Percentiles rank a stretch among this genome's conserved stretches.
phyloP scores from a whole-genome alignment of 164 flowering plant species.

The Kalanchoe fedtschenkoi region DNA sequence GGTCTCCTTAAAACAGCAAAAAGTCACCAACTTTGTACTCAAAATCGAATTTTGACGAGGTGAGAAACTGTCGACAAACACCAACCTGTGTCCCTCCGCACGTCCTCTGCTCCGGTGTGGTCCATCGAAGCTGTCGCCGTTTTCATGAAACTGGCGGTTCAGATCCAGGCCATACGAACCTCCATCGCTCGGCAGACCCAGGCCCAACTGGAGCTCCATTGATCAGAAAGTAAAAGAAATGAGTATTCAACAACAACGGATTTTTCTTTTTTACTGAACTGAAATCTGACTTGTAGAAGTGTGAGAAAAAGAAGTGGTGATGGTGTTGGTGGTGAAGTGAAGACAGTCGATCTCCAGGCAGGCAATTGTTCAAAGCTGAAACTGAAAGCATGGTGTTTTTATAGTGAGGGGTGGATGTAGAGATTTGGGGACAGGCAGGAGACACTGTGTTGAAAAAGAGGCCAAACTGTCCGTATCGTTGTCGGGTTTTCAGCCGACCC shows the following conservation, averaged over 20 bases:
- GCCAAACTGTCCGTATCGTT: not conserved
- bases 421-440: not conserved
- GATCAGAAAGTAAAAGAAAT: not conserved
- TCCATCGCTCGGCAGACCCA: not conserved
- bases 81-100: not conserved
- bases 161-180: not conserved
- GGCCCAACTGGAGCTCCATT: slow-evolving; percentile 7
- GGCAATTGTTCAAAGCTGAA: not conserved
- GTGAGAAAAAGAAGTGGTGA: too few relatives aligned
- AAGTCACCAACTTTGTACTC: not conserved
- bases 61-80: not conserved
- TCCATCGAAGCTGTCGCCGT: not conserved
- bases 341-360: not conserved
- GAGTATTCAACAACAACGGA: too few relatives aligned
- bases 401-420: not conserved
- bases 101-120: not conserved
- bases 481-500: not conserved
- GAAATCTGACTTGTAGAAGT: not conserved
- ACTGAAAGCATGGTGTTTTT: not conserved
- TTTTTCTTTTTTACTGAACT: too few relatives aligned
- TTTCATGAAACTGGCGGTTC: slow-evolving; percentile 3
- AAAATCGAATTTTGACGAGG: not conserved
- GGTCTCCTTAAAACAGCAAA: not conserved
- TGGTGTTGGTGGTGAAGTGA: not conserved
- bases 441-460: slow-evolving; percentile 5